These are phyloP conservation scores for Chaetomium strumarium DNA, from an alignment of 2,329 filamentous ascomycete genomes.

Conservation along the genomic window DNA sequence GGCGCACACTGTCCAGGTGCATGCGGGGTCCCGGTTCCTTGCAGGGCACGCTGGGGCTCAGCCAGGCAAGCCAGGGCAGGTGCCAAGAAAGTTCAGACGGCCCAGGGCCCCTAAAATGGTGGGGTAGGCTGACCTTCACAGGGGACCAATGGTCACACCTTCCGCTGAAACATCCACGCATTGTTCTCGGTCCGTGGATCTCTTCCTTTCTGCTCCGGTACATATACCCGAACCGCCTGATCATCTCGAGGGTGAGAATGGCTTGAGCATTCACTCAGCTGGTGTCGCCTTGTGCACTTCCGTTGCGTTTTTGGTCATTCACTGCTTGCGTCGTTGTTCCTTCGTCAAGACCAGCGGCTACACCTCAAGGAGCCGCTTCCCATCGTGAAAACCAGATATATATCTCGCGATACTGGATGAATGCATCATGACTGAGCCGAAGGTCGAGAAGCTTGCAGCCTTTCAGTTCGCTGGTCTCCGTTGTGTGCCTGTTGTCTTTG, in stretches of 20 bases:
- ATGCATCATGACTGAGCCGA: background rate
- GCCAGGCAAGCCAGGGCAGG: no score
- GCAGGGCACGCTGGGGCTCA: no score
- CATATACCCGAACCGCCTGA: background rate
- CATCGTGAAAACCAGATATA: background rate
- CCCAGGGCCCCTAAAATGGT: slow-evolving; percentile 2
- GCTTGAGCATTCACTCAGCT: background rate
- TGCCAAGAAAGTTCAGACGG: background rate
- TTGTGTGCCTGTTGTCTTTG: background rate
- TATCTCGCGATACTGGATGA: background rate
- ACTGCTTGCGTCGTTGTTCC: background rate
- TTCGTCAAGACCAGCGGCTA: background rate
- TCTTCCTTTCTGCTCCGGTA: slow-evolving; percentile 1
- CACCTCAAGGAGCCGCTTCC: background rate
- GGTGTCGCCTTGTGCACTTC: background rate
- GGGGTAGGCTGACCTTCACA: slow-evolving; percentile 2
- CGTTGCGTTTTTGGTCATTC: slow-evolving; percentile 1
- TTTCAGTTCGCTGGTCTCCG: background rate
- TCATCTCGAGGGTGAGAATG: background rate
- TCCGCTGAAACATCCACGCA: background rate
- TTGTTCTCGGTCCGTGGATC: background rate
- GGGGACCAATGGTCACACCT: background rate
- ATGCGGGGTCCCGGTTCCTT: no score
- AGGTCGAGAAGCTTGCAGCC: background rate
- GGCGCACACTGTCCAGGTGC: no score